Conservation (phyloP, 73 alveolate species). For the Symbiodinium natans region DNA sequence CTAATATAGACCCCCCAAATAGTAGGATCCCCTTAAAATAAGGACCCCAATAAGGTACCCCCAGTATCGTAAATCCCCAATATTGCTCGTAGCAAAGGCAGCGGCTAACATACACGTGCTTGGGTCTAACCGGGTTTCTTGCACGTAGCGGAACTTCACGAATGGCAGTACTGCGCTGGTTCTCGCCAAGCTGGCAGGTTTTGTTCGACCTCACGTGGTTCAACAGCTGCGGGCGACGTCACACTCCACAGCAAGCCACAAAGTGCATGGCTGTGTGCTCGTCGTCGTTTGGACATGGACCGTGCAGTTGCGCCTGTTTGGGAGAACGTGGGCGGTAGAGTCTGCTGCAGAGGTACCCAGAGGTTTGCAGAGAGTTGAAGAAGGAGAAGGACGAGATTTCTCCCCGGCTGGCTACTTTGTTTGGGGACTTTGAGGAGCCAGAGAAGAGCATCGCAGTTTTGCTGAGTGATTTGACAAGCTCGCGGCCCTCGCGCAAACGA, state of each 20-base stretch:
- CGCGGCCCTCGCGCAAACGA: neutral
- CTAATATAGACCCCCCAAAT: no score
- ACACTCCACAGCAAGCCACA: neutral
- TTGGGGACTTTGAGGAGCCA: neutral
- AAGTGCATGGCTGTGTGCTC: neutral
- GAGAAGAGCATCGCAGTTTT: neutral
- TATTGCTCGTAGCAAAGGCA: no score
- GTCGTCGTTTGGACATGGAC: neutral
- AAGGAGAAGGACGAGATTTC: neutral
- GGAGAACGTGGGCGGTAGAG: no score
- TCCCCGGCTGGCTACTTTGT: neutral
- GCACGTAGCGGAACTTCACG: no score
- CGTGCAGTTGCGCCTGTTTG: no score
- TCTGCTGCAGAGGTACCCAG: conserved; percentile 12
- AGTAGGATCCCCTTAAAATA: no score
- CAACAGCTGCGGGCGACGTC: neutral
- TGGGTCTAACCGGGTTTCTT: no score
- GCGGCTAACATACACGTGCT: no score
- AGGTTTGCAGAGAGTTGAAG: neutral
- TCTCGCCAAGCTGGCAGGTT: neutral
- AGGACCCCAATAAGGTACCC: no score
- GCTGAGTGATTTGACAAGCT: no score
- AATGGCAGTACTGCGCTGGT: no score
- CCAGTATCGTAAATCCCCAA: no score
- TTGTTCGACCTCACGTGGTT: neutral